Percentiles rank a stretch among this genome's conserved stretches.
phyloP scores from a whole-genome alignment of 1,284 basidiomycete genomes.

The Exobasidium rhododendri region DNA sequence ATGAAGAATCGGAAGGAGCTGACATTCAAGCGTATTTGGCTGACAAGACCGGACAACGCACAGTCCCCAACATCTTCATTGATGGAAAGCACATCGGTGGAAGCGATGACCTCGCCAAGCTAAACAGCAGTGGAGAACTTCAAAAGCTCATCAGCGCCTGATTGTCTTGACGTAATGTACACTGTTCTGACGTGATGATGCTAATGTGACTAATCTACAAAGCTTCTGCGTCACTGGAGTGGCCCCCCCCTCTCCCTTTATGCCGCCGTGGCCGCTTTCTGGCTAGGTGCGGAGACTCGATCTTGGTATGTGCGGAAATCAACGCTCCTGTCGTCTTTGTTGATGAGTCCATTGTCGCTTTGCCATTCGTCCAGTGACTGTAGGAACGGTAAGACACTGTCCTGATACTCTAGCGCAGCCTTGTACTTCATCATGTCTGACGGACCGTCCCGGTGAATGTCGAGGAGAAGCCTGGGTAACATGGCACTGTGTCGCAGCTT shows the following conservation, averaged over 20 bases:
- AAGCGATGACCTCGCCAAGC: constrained; percentile 40
- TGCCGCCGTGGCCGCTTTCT: too few relatives aligned
- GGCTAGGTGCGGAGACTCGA: too few relatives aligned
- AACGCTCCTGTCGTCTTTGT: constrained; percentile 29
- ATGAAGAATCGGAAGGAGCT: constrained; percentile 49
- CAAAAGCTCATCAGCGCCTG: constrained; percentile 30
- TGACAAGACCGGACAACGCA: constrained; percentile 56
- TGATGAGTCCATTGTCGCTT: constrained; percentile 56
- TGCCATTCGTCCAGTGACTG: constrained; percentile 55
- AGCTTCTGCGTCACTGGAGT: too few relatives aligned
- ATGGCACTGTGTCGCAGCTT: constrained; percentile 57
- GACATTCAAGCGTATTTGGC: constrained; percentile 54
- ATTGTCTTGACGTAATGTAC: background rate
- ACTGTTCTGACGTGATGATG: background rate
- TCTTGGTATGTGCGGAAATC: constrained; percentile 23
- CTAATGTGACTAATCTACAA: too few relatives aligned
- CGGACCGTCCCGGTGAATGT: constrained; percentile 55
- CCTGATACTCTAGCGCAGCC: constrained; percentile 53
- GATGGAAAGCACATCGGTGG: constrained; percentile 55
- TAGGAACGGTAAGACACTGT: constrained; percentile 56
- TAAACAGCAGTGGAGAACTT: constrained; percentile 50
- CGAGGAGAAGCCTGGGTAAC: constrained; percentile 56
- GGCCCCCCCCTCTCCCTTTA: too few relatives aligned
- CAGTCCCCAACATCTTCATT: constrained; percentile 58
- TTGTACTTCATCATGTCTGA: constrained; percentile 57